A percentile compares a stretch with the other conserved stretches of the same genome.
These are phyloP conservation scores for Aegilops longissima DNA, from an alignment of 176 grass and related monocot species.

Conservation along the genomic window DNA sequence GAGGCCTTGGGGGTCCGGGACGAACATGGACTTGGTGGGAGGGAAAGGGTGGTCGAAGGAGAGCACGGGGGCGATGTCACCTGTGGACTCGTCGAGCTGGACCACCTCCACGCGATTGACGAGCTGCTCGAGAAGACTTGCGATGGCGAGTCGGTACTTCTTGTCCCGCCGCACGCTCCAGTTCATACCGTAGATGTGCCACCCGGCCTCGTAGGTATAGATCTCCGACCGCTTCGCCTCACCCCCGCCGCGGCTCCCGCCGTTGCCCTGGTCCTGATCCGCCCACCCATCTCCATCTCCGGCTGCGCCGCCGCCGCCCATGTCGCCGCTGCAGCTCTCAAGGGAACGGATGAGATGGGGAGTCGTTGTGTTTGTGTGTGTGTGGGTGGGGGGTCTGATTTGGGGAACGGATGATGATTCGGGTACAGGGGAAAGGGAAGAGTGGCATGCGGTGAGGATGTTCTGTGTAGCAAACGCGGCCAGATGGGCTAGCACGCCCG, in stretches of 20 bases:
- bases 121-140: conserved; percentile 81
- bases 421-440: background rate
- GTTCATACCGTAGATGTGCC: conserved; percentile 99
- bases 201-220: conserved; percentile 97
- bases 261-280: conserved; percentile 44
- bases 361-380: background rate
- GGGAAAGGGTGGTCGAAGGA: conserved; percentile 95
- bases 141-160: conserved; percentile 96
- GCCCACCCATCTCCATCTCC: conserved; percentile 43
- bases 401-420: background rate
- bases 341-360: conserved; percentile 9
- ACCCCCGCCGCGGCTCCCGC: conserved; percentile 44
- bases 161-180: conserved; percentile 99
- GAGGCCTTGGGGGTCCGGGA: conserved; percentile 83
- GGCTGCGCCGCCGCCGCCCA: conserved; percentile 40
- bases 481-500: too few relatives aligned
- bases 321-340: conserved; percentile 14
- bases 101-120: conserved; percentile 86
- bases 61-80: conserved; percentile 90
- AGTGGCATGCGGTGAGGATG: background rate
- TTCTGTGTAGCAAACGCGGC: too few relatives aligned
- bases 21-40: conserved; percentile 94
- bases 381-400: background rate
- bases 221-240: conserved; percentile 98
- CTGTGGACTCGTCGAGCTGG: conserved; percentile 87